Evolutionary conservation across 2,329 filamentous ascomycete genomes (phyloP).

Genomic region (Ophiosphaerella narmari): DNA sequence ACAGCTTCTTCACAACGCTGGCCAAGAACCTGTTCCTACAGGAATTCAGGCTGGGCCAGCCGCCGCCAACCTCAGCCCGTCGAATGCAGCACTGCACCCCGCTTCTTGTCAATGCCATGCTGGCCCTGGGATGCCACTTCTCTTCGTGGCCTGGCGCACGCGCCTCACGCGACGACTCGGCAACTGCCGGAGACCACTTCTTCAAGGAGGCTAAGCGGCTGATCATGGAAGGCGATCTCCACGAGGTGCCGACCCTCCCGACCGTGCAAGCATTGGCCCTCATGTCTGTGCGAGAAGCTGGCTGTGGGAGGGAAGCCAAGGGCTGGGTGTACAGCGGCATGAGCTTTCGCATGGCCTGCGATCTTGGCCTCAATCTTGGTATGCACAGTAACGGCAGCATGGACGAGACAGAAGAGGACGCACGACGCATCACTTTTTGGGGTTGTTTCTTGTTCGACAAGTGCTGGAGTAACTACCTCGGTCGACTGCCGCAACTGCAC

Average conservation of each 20-base stretch:
- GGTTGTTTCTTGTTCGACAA: slow-evolving; percentile 98
- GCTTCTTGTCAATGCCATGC: slow-evolving; percentile 89
- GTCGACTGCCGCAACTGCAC: slow-evolving; percentile 84
- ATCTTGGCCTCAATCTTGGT: slow-evolving; percentile 85
- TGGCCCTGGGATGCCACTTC: slow-evolving; percentile 92
- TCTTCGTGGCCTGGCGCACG: slow-evolving; percentile 76
- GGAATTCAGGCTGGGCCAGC: slow-evolving; percentile 77
- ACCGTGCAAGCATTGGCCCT: slow-evolving; percentile 92
- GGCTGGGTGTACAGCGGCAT: slow-evolving; percentile 99
- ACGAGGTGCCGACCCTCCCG: slow-evolving; percentile 83
- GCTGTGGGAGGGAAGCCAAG: slow-evolving; percentile 90
- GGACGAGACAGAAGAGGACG: slow-evolving; percentile 84
- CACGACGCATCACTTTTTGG: slow-evolving; percentile 91
- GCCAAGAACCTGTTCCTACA: slow-evolving; percentile 85
- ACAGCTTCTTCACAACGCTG: slow-evolving; percentile 91
- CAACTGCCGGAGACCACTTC: slow-evolving; percentile 93
- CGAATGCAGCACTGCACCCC: slow-evolving; percentile 82
- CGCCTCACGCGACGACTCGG: slow-evolving; percentile 71
- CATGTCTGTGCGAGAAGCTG: slow-evolving; percentile 96
- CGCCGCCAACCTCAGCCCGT: slow-evolving; percentile 53
- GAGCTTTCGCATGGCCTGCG: slow-evolving; percentile 96
- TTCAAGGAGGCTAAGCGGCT: slow-evolving; percentile 91
- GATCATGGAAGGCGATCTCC: slow-evolving; percentile 89
- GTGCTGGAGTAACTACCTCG: slow-evolving; percentile 97
- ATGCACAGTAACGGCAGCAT: slow-evolving; percentile 63